Percentiles rank a stretch among this genome's conserved stretches.
These are phyloP conservation scores for Polygonum aviculare DNA, from an alignment of 148 eudicot species.

Conservation along the genomic window DNA sequence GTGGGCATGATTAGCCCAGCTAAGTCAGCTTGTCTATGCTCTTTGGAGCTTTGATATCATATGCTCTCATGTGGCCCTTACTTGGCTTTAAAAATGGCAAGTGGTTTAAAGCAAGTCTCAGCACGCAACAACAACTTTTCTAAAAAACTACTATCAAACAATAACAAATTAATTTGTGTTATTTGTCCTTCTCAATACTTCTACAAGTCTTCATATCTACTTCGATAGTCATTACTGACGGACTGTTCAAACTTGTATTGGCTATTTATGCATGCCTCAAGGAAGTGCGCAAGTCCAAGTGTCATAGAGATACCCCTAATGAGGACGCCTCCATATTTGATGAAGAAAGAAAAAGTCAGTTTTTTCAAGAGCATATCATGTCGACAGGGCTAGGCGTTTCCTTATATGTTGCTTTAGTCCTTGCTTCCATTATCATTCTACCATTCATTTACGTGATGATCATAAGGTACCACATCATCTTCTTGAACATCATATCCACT, in stretches of 20 bases:
- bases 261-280: background rate
- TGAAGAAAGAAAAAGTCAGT: background rate
- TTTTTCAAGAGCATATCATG: background rate
- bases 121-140: background rate
- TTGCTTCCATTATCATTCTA: background rate
- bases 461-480: background rate
- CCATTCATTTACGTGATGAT: background rate
- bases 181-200: no score
- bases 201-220: background rate
- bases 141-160: background rate
- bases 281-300: background rate
- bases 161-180: no score
- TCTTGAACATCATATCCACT: conserved; percentile 31
- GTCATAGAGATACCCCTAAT: background rate
- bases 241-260: background rate
- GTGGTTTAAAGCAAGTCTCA: background rate
- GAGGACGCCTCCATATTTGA: background rate
- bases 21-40: background rate
- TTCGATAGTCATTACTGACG: background rate
- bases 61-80: background rate
- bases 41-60: background rate
- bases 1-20: no score
- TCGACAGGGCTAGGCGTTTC: background rate
- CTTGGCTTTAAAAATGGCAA: background rate
- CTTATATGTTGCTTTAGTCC: background rate